Evolutionary conservation across 805 yeast species (phyloP).

Genomic region (Starmerella etchellsii): DNA sequence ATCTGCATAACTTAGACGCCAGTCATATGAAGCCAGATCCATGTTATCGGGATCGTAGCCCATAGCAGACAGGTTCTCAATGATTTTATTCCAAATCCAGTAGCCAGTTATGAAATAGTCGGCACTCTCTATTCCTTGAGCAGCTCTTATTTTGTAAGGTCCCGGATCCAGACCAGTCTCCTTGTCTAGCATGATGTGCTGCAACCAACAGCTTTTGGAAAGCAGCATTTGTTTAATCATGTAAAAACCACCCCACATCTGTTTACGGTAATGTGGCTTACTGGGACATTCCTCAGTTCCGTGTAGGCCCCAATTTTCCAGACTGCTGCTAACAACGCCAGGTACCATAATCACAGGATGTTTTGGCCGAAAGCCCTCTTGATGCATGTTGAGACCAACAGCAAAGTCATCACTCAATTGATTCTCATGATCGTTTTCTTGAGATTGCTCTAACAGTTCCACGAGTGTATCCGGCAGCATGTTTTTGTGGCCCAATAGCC

Average conservation of each 20-base stretch:
- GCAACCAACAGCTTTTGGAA: conserved; percentile 88
- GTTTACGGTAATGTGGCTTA: conserved; percentile 70
- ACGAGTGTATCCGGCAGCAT: conserved; percentile 55
- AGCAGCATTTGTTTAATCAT: conserved; percentile 87
- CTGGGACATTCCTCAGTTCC: conserved; percentile 74
- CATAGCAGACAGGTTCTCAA: conserved; percentile 87
- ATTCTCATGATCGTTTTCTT: conserved; percentile 27
- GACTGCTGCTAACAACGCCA: conserved; percentile 89
- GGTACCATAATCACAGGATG: conserved; percentile 87
- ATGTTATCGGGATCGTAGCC: conserved; percentile 88
- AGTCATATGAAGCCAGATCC: conserved; percentile 87
- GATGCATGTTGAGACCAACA: conserved; percentile 60
- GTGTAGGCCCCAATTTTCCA: conserved; percentile 81
- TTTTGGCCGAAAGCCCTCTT: conserved; percentile 39
- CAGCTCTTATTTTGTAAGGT: conserved; percentile 66
- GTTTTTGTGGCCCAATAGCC: conserved; percentile 32
- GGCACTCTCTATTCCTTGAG: conserved; percentile 93
- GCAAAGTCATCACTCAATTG: conserved; percentile 66
- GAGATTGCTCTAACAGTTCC: conserved; percentile 46
- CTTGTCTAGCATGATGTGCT: conserved; percentile 78
- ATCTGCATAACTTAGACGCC: conserved; percentile 87
- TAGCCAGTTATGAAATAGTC: conserved; percentile 95
- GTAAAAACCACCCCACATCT: conserved; percentile 94
- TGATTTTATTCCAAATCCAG: conserved; percentile 95
- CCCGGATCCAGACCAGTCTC: conserved; percentile 90